These are phyloP conservation scores for Tetracentron sinense DNA, from an alignment of 164 flowering plant genomes.

Conservation along the genomic window DNA sequence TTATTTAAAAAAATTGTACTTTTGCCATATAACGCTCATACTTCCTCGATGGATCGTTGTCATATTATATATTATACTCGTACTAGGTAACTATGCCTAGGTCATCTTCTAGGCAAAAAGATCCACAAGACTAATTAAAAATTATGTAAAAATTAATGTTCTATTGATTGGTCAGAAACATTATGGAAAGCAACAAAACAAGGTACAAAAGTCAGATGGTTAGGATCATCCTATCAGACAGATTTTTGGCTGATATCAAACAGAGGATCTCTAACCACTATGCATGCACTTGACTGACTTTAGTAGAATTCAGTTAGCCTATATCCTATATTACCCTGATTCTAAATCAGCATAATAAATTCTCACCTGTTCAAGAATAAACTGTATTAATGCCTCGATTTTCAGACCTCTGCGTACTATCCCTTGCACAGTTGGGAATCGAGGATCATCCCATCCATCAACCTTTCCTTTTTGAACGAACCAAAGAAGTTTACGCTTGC, in stretches of 20 bases:
- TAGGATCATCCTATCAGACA: too few relatives aligned
- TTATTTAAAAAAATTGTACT: not conserved
- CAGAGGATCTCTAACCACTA: too few relatives aligned
- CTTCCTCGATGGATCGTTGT: too few relatives aligned
- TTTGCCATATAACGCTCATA: not conserved
- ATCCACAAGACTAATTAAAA: too few relatives aligned
- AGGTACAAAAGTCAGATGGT: not conserved
- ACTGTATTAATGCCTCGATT: constrained; percentile 82
- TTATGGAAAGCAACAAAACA: not conserved
- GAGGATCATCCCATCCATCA: constrained; percentile 99
- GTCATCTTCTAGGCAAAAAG: too few relatives aligned
- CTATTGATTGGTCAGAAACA: not conserved
- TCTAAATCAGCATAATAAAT: not conserved
- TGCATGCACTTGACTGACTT: too few relatives aligned
- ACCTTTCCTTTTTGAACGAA: constrained; percentile 90
- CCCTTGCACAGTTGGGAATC: constrained; percentile 95
- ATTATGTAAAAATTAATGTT: too few relatives aligned
- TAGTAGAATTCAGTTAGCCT: too few relatives aligned
- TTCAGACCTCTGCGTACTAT: constrained; percentile 89
- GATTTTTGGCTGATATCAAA: too few relatives aligned
- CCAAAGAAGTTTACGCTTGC: constrained; percentile 97
- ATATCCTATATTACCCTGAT: not conserved
- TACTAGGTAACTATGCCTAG: too few relatives aligned
- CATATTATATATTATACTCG: not conserved
- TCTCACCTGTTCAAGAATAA: constrained; percentile 86